These are phyloP conservation scores for Myriosclerotinia duriaeana DNA, from an alignment of 2,329 filamentous ascomycete species.

Conservation along the genomic window DNA sequence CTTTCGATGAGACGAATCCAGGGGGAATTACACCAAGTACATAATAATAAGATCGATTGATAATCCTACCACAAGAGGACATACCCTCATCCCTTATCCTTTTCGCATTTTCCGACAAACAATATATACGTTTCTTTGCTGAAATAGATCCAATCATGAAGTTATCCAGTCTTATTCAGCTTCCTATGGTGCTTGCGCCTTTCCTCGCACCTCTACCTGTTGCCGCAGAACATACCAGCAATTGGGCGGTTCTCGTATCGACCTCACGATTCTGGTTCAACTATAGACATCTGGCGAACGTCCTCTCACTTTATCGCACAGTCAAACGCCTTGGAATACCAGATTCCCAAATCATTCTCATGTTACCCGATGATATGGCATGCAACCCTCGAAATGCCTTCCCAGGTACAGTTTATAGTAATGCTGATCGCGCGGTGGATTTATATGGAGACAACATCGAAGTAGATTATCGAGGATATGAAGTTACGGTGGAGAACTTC, in stretches of 20 bases:
- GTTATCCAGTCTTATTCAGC: slow-evolving; percentile 44
- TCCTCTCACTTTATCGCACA: slow-evolving; percentile 93
- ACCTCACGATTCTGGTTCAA: slow-evolving; percentile 99
- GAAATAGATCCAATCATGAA: slow-evolving; percentile 47
- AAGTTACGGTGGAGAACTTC: slow-evolving; percentile 98
- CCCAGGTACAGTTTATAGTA: slow-evolving; percentile 96
- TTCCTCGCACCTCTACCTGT: slow-evolving; percentile 46
- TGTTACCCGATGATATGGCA: slow-evolving; percentile 99
- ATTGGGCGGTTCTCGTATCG: slow-evolving; percentile 98
- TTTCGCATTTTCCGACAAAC: not conserved
- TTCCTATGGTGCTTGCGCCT: slow-evolving; percentile 49
- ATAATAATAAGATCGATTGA: not conserved
- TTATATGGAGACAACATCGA: slow-evolving; percentile 98
- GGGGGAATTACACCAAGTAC: not conserved
- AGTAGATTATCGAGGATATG: slow-evolving; percentile 96
- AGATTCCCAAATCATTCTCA: slow-evolving; percentile 98
- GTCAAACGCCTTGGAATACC: slow-evolving; percentile 97
- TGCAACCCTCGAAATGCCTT: slow-evolving; percentile 99
- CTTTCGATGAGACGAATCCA: not conserved
- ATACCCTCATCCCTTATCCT: too few species aligned
- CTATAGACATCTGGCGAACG: slow-evolving; percentile 96
- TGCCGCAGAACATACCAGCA: slow-evolving; percentile 82
- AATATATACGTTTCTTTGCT: too few species aligned
- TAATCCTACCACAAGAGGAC: not conserved
- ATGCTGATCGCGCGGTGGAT: slow-evolving; percentile 91